Base-by-base conservation (phyloP, 192 early-diverging fungal genomes). In the Coemansia biformis region DNA sequence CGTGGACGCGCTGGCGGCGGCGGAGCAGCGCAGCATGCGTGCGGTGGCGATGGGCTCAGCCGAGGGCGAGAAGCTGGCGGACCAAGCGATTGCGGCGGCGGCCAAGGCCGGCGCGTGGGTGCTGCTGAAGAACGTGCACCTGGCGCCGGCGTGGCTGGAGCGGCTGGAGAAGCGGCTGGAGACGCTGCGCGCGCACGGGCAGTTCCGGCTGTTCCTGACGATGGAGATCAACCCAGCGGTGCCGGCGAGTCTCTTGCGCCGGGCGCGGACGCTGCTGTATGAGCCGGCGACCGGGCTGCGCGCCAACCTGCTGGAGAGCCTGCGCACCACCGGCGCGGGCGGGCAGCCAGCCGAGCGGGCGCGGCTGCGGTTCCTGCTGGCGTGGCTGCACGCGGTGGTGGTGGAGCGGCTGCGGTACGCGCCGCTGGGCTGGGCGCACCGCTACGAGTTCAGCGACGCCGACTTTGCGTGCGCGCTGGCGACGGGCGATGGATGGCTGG, bases 141-240 rank as follows among this genome's bases (percentile, higher is more conserved):
- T 98, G 42, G 91, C 96, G 21, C 80, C 91, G 1, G 64, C 80
- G 4, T 99, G 97, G 97, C 79, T 99, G 5, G 80, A 83, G 34
- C 87, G 91, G 60, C 81, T 99, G 5, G 95, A 99, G 76, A 99
- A 99, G 82, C 79, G 84, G 51, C 70, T 98, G 50, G 88, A 93
- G 51, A 79, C 82, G 28, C 57, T 94, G 63, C 92, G 91, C 51
- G 76, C 93, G 2, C 79, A 92, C 64, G 73, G 61, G 14, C 79
- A 76, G 33, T 98, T 98, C 83, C 81, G 94, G 32, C 74, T 99
- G 39, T 99, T 99, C 77, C 72, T 99, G 54, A 98, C 97, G 2
- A 93, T 89, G 83, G 97, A 99, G 72, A 94, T 90, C 32, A 90
- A 93, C 63, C 90, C 94, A n/a, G 88, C 84, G 23, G 92, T 99